A percentile compares a stretch with the other conserved stretches of the same genome.
phyloP scores from a whole-genome alignment of 805 yeast genomes.

The Starmerella vitae region DNA sequence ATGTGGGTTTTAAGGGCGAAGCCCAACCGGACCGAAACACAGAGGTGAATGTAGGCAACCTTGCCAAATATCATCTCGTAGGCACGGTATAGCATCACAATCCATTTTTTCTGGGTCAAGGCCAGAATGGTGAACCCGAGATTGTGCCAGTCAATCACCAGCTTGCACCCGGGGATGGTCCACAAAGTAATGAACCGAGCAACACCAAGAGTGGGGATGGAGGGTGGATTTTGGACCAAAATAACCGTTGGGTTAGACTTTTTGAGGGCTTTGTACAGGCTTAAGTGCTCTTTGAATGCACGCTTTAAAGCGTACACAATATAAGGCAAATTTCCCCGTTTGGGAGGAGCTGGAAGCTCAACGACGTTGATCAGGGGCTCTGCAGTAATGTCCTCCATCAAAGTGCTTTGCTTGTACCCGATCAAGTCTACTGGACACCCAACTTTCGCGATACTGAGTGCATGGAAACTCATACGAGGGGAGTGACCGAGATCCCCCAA shows the following conservation, averaged over 20 bases:
- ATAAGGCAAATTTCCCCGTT: constrained; percentile 33
- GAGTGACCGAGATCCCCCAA: constrained; percentile 91
- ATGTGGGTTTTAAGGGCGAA: constrained; percentile 44
- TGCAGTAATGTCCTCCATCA: constrained; percentile 21
- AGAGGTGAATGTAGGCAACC: constrained; percentile 56
- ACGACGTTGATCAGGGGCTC: constrained; percentile 24
- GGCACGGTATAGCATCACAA: constrained; percentile 37
- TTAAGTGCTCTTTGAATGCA: constrained; percentile 41
- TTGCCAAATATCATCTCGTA: constrained; percentile 55
- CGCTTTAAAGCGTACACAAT: constrained; percentile 45
- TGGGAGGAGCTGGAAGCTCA: constrained; percentile 22
- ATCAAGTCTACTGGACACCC: constrained; percentile 71
- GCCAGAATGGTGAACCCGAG: constrained; percentile 73
- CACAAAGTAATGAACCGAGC: constrained; percentile 40
- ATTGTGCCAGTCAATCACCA: constrained; percentile 94
- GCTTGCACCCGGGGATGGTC: constrained; percentile 39
- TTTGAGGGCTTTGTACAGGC: constrained; percentile 38
- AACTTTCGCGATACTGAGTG: constrained; percentile 50
- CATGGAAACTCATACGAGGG: constrained; percentile 89
- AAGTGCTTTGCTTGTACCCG: constrained; percentile 43
- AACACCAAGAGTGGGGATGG: constrained; percentile 64
- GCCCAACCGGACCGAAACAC: constrained; percentile 70
- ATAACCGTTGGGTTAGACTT: constrained; percentile 32
- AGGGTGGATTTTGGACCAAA: constrained; percentile 77
- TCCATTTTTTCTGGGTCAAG: constrained; percentile 31